Conservation (phyloP, 1,284 basidiomycete species). For the Microbotryum intermedium region DNA sequence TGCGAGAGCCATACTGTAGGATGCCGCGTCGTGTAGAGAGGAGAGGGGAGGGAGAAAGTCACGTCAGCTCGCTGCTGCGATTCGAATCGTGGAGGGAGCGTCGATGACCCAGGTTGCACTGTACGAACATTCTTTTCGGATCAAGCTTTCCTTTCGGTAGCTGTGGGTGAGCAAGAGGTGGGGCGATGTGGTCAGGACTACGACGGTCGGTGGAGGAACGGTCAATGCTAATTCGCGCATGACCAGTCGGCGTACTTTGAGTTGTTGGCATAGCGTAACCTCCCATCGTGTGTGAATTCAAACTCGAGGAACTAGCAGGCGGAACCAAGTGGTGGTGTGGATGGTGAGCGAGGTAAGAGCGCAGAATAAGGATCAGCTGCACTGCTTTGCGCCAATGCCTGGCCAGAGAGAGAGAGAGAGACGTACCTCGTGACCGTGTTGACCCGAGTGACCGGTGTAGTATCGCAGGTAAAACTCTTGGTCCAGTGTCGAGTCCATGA, state of each 20-base stretch:
- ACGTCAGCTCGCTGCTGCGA: not conserved
- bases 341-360: not conserved
- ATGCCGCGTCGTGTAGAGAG: not conserved
- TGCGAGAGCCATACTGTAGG: conserved; percentile 86
- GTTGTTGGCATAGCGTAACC: conserved; percentile 96
- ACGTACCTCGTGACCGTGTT: conserved; percentile 76
- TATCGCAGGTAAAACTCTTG: not conserved
- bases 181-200: not conserved
- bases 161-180: conserved; percentile 12
- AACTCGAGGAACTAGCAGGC: conserved; percentile 75
- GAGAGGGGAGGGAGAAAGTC: not conserved
- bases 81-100: no score
- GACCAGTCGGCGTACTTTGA: conserved; percentile 52
- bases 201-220: no score
- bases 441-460: conserved; percentile 89
- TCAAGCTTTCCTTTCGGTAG: conserved; percentile 92
- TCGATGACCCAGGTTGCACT: no score
- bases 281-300: conserved; percentile 82
- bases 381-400: not conserved
- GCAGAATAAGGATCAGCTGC: not conserved
- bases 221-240: not conserved
- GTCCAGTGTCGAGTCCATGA: not conserved
- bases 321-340: no score
- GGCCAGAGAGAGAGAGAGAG: not conserved
- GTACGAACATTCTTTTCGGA: conserved; percentile 90